These are phyloP conservation scores for Lactarius hatsudake DNA, from an alignment of 768 basidiomycete species.

Conservation along the genomic window DNA sequence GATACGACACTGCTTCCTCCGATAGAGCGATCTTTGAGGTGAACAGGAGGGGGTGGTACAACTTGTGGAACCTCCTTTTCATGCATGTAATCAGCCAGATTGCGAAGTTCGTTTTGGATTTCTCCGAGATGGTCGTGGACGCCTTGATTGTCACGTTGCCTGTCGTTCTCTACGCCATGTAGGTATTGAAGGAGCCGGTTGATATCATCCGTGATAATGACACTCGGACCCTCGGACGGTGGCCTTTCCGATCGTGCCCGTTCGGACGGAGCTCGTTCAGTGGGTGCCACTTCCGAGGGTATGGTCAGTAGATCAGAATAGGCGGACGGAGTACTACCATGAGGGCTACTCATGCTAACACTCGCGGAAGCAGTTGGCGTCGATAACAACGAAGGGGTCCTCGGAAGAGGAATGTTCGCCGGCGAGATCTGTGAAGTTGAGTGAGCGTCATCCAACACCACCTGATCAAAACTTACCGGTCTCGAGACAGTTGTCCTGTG, in stretches of 20 bases:
- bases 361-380: conserved; percentile 44
- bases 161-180: conserved; percentile 60
- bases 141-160: conserved; percentile 63
- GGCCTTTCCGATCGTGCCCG: neutral
- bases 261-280: conserved; percentile 1
- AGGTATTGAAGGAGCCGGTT: conserved; percentile 50
- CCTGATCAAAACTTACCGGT: conserved; percentile 31
- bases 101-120: conserved; percentile 65
- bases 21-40: conserved; percentile 23
- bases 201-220: conserved; percentile 51
- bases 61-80: conserved; percentile 18
- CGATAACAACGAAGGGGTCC: conserved; percentile 36
- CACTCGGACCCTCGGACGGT: conserved; percentile 34
- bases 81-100: conserved; percentile 42
- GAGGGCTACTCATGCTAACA: conserved; percentile 51
- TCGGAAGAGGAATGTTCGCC: conserved; percentile 34
- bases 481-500: conserved; percentile 28
- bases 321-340: conserved; percentile 48
- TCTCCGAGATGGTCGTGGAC: conserved; percentile 65
- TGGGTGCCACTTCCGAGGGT: conserved; percentile 32
- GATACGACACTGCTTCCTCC: conserved; percentile 38
- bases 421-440: conserved; percentile 33
- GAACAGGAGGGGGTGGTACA: conserved; percentile 2
- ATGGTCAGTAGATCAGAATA: conserved; percentile 46
- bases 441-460: conserved; percentile 13